Evolutionary conservation across 306 rosid genomes (phyloP).

Genomic region (Astragalus membranaceus): DNA sequence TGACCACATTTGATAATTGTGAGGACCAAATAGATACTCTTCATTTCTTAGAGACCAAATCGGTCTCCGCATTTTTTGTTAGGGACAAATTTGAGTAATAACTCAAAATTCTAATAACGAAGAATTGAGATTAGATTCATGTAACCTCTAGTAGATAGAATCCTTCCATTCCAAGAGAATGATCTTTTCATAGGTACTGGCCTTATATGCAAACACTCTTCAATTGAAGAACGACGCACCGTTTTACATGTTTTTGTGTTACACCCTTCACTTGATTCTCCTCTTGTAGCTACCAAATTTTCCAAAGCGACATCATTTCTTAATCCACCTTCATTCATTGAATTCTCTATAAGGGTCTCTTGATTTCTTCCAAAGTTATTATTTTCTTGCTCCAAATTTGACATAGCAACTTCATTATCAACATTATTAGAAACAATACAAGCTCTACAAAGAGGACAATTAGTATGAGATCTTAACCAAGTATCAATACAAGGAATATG

Average conservation of each 20-base stretch:
- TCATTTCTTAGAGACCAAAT: too few relatives aligned
- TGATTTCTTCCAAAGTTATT: slow-evolving; percentile 11
- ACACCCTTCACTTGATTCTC: background rate
- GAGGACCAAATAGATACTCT: too few relatives aligned
- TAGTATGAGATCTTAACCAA: slow-evolving; percentile 68
- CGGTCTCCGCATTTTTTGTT: too few relatives aligned
- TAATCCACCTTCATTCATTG: slow-evolving; percentile 13
- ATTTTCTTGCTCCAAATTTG: slow-evolving; percentile 24
- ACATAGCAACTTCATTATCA: background rate
- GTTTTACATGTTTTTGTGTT: background rate
- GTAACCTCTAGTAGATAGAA: slow-evolving; percentile 22
- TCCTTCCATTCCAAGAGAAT: slow-evolving; percentile 32
- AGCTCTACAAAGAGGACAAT: slow-evolving; percentile 72
- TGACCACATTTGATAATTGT: too few relatives aligned
- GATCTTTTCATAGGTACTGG: slow-evolving; percentile 67
- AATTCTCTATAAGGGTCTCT: slow-evolving; percentile 32
- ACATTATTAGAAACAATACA: slow-evolving; percentile 24
- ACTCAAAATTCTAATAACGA: background rate
- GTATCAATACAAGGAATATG: slow-evolving; percentile 61
- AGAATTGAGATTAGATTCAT: slow-evolving; percentile 13
- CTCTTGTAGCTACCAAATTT: background rate
- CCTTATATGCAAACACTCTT: slow-evolving; percentile 36
- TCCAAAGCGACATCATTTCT: too few relatives aligned
- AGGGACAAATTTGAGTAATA: too few relatives aligned
- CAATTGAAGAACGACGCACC: slow-evolving; percentile 32